phyloP scores from a whole-genome alignment of 805 yeast genomes.

The Kuraishia cidri region DNA sequence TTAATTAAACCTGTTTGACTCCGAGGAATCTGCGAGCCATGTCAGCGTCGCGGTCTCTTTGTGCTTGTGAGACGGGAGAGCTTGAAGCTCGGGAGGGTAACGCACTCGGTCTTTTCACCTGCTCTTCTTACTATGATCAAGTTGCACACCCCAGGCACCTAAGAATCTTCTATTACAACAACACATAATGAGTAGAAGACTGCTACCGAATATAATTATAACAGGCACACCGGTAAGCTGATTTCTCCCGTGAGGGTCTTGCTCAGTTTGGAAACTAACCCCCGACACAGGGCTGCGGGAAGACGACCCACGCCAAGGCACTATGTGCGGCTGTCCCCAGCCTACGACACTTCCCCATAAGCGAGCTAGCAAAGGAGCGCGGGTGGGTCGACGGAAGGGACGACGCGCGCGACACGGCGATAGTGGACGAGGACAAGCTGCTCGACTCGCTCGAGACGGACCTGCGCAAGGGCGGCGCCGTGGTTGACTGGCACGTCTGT shows the following conservation, averaged over 20 bases:
- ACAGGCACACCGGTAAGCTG: slow-evolving; percentile 83
- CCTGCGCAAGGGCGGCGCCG: slow-evolving; percentile 75
- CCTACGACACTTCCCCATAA: slow-evolving; percentile 52
- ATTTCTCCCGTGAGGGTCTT: slow-evolving; percentile 11
- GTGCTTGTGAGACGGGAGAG: too few species aligned
- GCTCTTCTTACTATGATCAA: too few species aligned
- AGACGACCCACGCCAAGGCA: slow-evolving; percentile 58
- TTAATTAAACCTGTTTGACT: too few species aligned
- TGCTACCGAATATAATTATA: slow-evolving; percentile 66
- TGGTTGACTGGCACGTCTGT: slow-evolving; percentile 96
- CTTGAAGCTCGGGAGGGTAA: too few species aligned
- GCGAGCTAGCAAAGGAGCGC: slow-evolving; percentile 73
- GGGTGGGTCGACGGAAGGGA: slow-evolving; percentile 80
- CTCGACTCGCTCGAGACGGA: slow-evolving; percentile 75
- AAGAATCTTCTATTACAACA: too few species aligned
- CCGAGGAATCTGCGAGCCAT: too few species aligned
- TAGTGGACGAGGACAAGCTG: slow-evolving; percentile 88
- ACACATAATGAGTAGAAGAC: slow-evolving; percentile 18
- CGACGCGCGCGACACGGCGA: slow-evolving; percentile 72
- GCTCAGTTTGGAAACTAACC: background rate
- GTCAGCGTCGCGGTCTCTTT: too few species aligned
- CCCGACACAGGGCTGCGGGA: slow-evolving; percentile 65
- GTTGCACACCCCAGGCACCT: too few species aligned
- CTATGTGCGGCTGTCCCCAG: slow-evolving; percentile 43
- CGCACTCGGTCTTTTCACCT: too few species aligned